Evolutionary conservation across 768 basidiomycete species (phyloP).

Genomic region (Naganishia antarctica): DNA sequence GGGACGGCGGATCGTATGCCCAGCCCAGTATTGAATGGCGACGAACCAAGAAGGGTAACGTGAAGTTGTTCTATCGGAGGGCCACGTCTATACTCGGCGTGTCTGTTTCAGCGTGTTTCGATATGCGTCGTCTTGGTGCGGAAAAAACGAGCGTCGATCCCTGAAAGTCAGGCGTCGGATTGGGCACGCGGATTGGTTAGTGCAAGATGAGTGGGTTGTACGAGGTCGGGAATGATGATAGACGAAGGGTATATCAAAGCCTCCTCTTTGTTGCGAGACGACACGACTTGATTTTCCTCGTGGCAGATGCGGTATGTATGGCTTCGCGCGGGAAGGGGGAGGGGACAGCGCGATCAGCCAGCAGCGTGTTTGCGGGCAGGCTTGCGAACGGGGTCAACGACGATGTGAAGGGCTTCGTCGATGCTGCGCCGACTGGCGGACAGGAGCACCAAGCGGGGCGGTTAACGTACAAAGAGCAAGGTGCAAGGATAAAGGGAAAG

Average conservation of each 20-base stretch:
- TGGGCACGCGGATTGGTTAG: not conserved
- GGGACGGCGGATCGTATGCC: not conserved
- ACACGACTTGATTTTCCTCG: slow-evolving; percentile 12
- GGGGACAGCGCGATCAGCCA: too few species aligned
- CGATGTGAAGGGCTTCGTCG: too few species aligned
- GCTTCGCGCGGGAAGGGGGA: too few species aligned
- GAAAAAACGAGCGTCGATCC: slow-evolving; percentile 20
- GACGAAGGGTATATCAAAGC: not conserved
- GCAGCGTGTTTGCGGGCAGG: too few species aligned
- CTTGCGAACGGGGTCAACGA: too few species aligned
- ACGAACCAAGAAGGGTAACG: not conserved
- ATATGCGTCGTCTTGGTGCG: not conserved
- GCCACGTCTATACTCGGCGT: not conserved
- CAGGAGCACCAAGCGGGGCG: too few species aligned
- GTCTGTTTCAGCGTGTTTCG: slow-evolving; percentile 9
- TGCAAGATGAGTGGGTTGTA: too few species aligned
- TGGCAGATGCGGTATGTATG: not conserved
- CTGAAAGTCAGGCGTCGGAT: too few species aligned
- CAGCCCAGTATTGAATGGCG: not conserved
- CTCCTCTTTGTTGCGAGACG: slow-evolving; percentile 7
- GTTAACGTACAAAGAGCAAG: too few species aligned
- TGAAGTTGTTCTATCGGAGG: not conserved
- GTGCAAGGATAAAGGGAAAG: too few species aligned
- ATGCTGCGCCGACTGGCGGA: too few species aligned
- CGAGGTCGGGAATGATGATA: not conserved